Conservation (phyloP, 345 rosid genomes). For the Mallotus nudiflorus region DNA sequence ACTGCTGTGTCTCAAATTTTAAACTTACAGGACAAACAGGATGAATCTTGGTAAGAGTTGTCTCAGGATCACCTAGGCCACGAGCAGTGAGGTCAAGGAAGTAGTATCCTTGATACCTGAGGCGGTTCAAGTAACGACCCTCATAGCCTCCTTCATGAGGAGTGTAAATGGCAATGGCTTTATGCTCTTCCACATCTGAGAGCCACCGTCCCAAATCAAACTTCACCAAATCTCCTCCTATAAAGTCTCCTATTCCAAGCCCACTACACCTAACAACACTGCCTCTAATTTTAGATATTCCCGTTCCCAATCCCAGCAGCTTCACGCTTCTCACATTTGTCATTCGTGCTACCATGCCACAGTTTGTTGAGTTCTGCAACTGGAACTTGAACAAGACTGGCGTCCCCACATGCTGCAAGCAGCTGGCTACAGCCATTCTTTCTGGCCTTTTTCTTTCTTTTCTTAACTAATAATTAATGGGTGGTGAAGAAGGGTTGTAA, state of each 20-base stretch:
- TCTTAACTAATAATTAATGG: background rate
- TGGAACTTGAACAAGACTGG: slow-evolving; percentile 22
- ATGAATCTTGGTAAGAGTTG: slow-evolving; percentile 78
- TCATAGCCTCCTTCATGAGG: slow-evolving; percentile 97
- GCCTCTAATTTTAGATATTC: slow-evolving; percentile 3
- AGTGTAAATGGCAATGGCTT: slow-evolving; percentile 77
- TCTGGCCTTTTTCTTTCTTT: background rate
- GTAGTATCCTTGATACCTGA: slow-evolving; percentile 71
- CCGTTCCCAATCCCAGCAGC: background rate
- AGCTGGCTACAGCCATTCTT: slow-evolving; percentile 37
- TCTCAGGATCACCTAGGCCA: slow-evolving; percentile 94
- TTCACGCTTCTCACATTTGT: background rate
- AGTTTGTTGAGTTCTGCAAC: slow-evolving; percentile 5
- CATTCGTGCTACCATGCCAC: background rate
- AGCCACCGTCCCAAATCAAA: slow-evolving; percentile 77
- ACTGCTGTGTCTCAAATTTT: background rate
- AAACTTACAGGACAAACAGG: slow-evolving; percentile 84
- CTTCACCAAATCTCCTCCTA: slow-evolving; percentile 78
- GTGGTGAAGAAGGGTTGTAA: background rate
- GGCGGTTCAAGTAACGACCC: slow-evolving; percentile 80
- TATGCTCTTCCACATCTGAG: slow-evolving; percentile 81
- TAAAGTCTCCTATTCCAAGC: slow-evolving; percentile 58
- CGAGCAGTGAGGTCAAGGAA: slow-evolving; percentile 93
- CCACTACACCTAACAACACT: slow-evolving; percentile 36
- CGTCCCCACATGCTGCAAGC: slow-evolving; percentile 32